A percentile compares a stretch with the other conserved stretches of the same genome.
Evolutionary conservation across 2,329 filamentous ascomycete species (phyloP).

Genomic region (Colletotrichum siamense): DNA sequence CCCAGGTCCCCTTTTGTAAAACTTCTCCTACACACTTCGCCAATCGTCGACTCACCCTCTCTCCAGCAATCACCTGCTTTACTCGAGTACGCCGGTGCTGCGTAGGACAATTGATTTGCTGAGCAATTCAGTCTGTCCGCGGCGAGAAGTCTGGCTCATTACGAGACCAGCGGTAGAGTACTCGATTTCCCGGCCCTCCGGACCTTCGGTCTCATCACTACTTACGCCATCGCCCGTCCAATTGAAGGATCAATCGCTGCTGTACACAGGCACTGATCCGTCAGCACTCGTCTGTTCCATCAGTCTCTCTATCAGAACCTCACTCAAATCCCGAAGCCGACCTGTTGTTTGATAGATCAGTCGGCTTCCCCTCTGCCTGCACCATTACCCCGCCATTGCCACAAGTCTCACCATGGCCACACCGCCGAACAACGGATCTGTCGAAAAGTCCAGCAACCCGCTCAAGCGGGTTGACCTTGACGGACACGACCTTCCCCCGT

Average conservation of each 20-base stretch:
- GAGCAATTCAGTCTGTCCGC: constrained; percentile 23
- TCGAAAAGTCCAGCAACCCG: constrained; percentile 34
- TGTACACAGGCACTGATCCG: neutral
- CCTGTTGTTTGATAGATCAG: neutral
- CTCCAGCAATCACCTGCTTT: constrained; percentile 4
- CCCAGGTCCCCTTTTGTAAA: constrained; percentile 11
- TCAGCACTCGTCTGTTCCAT: neutral
- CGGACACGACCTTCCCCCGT: constrained; percentile 86
- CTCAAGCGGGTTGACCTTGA: constrained; percentile 75
- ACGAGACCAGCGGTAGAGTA: constrained; percentile 25
- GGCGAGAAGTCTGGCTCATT: constrained; percentile 26
- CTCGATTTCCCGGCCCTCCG: neutral
- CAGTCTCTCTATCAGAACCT: neutral
- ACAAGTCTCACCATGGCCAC: constrained; percentile 15
- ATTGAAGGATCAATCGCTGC: neutral
- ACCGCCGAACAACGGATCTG: constrained; percentile 11
- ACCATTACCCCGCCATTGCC: neutral
- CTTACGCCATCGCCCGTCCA: neutral
- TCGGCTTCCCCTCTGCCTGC: neutral
- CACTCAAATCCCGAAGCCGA: neutral
- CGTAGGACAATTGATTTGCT: constrained; percentile 22
- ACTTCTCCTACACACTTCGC: neutral
- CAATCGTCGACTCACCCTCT: neutral
- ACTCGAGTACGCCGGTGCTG: constrained; percentile 26
- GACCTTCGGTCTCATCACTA: neutral